Evolutionary conservation across 176 grass and related monocot species (phyloP), one percentile per base, ranked within the genome.

Genomic region (Secale cereale): DNA sequence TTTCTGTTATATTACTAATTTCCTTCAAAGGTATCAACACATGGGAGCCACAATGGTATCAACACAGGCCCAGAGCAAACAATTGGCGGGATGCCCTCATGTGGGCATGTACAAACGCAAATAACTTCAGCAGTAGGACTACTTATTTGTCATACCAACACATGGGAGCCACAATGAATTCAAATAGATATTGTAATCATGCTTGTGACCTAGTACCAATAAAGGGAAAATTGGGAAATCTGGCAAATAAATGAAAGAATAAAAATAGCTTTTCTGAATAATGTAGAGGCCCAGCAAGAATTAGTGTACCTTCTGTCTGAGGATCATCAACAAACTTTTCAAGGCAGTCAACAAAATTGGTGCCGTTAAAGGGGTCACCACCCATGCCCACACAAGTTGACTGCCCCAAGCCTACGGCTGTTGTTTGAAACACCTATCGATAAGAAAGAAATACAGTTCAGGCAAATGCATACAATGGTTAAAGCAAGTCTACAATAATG

Each of bases 301-400:
- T 20, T 4, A 64, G 13, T 46, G 50, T 89, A 99, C 97, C 97
- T 99, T 99, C 94, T 48, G 97, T 99, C 85, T 99, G 97, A 97
- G 97, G 94, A 87, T 99, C 97, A 32, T 91, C 85, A 62, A 99
- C 84, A 88, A 99, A 99, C 67, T 94, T 99, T 77, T 89, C 90
- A 33, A 99, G 81, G 61, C 94, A 96, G 87, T 99, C 97, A 85
- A 99, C 97, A 86, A 99, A 99, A 81, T 99, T 99, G 27, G 94
- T 97, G 27, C 97, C 97, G 25, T 99, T 99, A 60, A 99, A 99
- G 7, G 97, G 97, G 19, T 99, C 97, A 20, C 97, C 97, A 85
- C 97, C 94, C 91, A 99, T 94, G 76, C 97, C 97, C 59, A 99
- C 94, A 86, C 94, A 99, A 36, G 97, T 99, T 59, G 97, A 99